Evolutionary conservation across 176 grass and related monocot genomes (phyloP).

Genomic region (Typha latifolia): DNA sequence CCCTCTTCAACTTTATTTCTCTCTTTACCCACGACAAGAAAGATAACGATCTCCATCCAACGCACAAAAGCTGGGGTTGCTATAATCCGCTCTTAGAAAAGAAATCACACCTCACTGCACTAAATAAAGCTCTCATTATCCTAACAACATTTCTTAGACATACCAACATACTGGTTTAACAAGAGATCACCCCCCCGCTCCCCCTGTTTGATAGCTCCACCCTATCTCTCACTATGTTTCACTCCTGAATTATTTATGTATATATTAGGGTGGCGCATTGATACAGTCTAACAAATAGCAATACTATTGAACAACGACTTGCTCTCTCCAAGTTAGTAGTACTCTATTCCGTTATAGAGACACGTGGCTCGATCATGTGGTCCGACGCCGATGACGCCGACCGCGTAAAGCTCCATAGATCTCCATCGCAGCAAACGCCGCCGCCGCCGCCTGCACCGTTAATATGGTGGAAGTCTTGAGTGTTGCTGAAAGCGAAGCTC

Average conservation of each 20-base stretch:
- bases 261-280: background rate
- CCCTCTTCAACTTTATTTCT: slow-evolving; percentile 4
- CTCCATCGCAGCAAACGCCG: slow-evolving; percentile 33
- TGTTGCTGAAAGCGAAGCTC: slow-evolving; percentile 3
- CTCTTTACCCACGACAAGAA: slow-evolving; percentile 23
- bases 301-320: no score
- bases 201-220: slow-evolving; percentile 13
- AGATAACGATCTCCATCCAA: slow-evolving; percentile 35
- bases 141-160: slow-evolving; percentile 25
- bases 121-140: slow-evolving; percentile 25
- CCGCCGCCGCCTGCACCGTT: no score
- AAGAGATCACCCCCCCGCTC: slow-evolving; percentile 15
- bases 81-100: background rate
- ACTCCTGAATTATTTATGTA: slow-evolving; percentile 35
- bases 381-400: slow-evolving; percentile 41
- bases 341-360: slow-evolving; percentile 26
- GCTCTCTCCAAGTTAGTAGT: slow-evolving; percentile 4
- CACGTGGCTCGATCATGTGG: slow-evolving; percentile 27
- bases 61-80: background rate
- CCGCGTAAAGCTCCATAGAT: slow-evolving; percentile 79
- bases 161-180: slow-evolving; percentile 20
- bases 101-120: slow-evolving; percentile 33
- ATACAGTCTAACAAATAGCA: no score
- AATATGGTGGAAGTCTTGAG: no score
- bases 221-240: slow-evolving; percentile 11